Evolutionary conservation across 768 basidiomycete genomes (phyloP).

Genomic region (Tremella mesenterica): DNA sequence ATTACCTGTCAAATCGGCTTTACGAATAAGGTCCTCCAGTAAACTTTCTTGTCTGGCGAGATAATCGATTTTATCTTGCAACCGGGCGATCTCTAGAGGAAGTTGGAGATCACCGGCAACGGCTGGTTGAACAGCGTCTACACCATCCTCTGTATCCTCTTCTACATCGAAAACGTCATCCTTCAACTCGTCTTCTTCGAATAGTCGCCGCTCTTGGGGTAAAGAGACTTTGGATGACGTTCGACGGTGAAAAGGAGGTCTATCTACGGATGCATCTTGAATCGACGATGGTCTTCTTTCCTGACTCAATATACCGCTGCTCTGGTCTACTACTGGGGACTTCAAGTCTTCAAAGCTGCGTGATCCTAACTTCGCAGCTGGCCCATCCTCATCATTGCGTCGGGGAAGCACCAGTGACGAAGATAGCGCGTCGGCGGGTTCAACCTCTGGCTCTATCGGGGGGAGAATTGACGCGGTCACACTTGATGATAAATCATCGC

Average conservation of each 20-base stretch:
- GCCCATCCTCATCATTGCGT: neutral
- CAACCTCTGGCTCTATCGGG: neutral
- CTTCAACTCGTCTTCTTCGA: neutral
- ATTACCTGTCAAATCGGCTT: constrained; percentile 89
- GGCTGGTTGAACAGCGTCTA: constrained; percentile 56
- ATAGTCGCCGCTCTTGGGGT: constrained; percentile 2
- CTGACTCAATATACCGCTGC: no score
- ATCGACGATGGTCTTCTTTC: no score
- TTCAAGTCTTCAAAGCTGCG: constrained; percentile 26
- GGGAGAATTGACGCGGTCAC: neutral
- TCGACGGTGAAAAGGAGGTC: neutral
- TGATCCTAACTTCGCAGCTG: constrained; percentile 10
- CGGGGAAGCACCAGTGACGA: constrained; percentile 16
- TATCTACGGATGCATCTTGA: neutral
- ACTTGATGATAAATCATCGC: constrained; percentile 51
- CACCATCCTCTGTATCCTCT: constrained; percentile 47
- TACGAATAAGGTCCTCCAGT: constrained; percentile 79
- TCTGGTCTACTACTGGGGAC: neutral
- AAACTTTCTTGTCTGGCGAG: constrained; percentile 72
- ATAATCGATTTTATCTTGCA: constrained; percentile 65
- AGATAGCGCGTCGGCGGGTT: constrained; percentile 9
- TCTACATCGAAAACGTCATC: constrained; percentile 26
- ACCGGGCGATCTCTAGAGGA: constrained; percentile 58
- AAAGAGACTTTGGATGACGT: neutral
- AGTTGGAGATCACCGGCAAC: constrained; percentile 56